Percentiles rank a stretch among this genome's conserved stretches.
Evolutionary conservation across 169 alveolate genomes (phyloP).

Genomic region (Eimeria necatrix): DNA sequence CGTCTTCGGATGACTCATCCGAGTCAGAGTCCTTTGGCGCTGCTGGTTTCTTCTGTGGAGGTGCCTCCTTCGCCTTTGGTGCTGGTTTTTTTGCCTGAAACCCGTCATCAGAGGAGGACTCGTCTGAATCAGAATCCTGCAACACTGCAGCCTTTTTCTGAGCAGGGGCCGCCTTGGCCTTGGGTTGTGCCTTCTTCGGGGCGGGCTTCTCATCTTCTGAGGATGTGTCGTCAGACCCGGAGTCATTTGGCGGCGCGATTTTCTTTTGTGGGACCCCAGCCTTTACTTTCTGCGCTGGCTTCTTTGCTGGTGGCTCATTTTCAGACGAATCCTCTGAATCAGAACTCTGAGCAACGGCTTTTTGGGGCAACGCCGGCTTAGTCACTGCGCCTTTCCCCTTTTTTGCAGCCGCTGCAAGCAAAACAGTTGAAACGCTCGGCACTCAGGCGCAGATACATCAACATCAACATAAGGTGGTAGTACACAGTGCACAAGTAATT

Average conservation of each 20-base stretch:
- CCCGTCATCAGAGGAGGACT: not conserved
- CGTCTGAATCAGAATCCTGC: constrained; percentile 27
- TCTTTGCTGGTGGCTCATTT: constrained; percentile 45
- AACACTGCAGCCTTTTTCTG: not conserved
- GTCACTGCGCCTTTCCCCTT: not conserved
- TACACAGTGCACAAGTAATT: not conserved
- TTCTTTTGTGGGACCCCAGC: constrained; percentile 37
- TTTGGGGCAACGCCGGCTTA: not conserved
- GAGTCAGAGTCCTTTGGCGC: constrained; percentile 54
- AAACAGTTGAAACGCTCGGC: too few relatives aligned
- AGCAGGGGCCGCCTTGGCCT: constrained; percentile 8
- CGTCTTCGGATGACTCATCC: constrained; percentile 44
- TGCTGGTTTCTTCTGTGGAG: constrained; percentile 15
- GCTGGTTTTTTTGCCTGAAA: not conserved
- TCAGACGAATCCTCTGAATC: constrained; percentile 74
- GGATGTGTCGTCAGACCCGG: constrained; percentile 32
- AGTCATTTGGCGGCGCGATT: not conserved
- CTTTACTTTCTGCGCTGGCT: constrained; percentile 38
- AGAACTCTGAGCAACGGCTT: constrained; percentile 28
- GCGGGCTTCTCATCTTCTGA: constrained; percentile 51
- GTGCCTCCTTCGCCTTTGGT: constrained; percentile 7
- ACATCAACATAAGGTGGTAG: not conserved
- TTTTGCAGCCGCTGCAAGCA: constrained; percentile 50
- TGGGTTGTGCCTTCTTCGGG: not conserved
- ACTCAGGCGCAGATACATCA: not conserved